Percentiles rank a stretch among this genome's conserved stretches.
These are phyloP conservation scores for Tylopilus felleus DNA, from an alignment of 768 basidiomycete species.

Conservation along the genomic window DNA sequence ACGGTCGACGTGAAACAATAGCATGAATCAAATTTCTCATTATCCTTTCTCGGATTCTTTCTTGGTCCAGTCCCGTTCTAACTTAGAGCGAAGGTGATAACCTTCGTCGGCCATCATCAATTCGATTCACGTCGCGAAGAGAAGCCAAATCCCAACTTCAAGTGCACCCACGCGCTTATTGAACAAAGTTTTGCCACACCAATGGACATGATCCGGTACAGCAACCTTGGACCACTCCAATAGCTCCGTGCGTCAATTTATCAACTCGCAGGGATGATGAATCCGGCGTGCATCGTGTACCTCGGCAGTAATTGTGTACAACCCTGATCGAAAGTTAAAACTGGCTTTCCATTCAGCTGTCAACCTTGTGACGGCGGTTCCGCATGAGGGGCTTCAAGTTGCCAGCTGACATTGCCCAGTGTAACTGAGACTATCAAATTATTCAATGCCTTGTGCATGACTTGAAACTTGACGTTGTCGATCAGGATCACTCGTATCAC, in stretches of 20 bases:
- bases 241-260: background rate
- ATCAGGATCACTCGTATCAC: background rate
- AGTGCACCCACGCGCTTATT: background rate
- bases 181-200: background rate
- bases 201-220: background rate
- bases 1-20: slow-evolving; percentile 18
- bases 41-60: slow-evolving; percentile 15
- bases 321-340: background rate
- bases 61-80: slow-evolving; percentile 10
- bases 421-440: too few species aligned
- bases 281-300: background rate
- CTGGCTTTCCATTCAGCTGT: background rate
- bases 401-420: too few species aligned
- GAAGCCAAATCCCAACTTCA: slow-evolving; percentile 4
- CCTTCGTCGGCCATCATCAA: slow-evolving; percentile 23
- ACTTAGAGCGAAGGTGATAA: slow-evolving; percentile 25
- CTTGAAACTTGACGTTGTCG: background rate
- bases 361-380: background rate
- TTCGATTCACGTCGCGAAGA: slow-evolving; percentile 12
- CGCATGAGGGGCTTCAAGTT: background rate
- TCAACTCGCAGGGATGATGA: background rate
- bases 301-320: background rate
- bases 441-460: background rate
- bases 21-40: slow-evolving; percentile 1
- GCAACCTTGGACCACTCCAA: background rate